Evolutionary conservation across 805 yeast species (phyloP), one percentile per base, ranked within the genome.

Genomic region (Starmerella apis): DNA sequence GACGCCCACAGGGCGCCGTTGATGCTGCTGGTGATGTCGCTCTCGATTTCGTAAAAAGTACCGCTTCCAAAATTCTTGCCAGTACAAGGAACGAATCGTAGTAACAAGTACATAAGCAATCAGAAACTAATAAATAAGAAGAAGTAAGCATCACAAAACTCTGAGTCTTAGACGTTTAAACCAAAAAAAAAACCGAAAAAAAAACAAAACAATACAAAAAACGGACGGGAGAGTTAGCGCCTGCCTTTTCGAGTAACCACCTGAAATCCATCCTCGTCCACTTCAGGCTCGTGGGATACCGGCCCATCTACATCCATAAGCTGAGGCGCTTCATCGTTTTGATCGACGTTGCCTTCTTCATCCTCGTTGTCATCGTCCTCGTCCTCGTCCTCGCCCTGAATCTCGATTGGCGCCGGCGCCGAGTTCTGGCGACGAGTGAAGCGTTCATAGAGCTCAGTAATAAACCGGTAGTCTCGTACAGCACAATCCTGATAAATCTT

Each of bases 261-360:
- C 59, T 87, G 92, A 62, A 90, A 90, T 1, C 97, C 98, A 63
- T 90, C 97, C 30, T 90, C 97, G 63, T 90, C 97, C 8, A 90
- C 74, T 9, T 83, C 63, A 1, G 95, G 94, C 10, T 74, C 83
- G 27, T 66, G 65, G 18, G 66, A 66, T 11, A 58, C 55, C 14
- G 44, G 25, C 20, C 39, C 56, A 10, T 62, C 62, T 2, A 63
- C 68, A 18, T 64, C 72, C 25, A 61, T 73, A 62, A 65, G 66
- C 35, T 68, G 72, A 32, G 65, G 69, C 5, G 66, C 73, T 4
- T 61, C 61, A 19, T 33, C 37, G 22, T 33, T n/a, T 10, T 63
- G 71, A 1, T 57, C 61, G 10, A 61, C 63, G 3, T 62, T 66
- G 4, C 64, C 71, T 1, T 68, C 77, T 4, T 70, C 75, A 0